Conservation (phyloP, 1,139 yeast species). For the Pneumocystis carinii region DNA sequence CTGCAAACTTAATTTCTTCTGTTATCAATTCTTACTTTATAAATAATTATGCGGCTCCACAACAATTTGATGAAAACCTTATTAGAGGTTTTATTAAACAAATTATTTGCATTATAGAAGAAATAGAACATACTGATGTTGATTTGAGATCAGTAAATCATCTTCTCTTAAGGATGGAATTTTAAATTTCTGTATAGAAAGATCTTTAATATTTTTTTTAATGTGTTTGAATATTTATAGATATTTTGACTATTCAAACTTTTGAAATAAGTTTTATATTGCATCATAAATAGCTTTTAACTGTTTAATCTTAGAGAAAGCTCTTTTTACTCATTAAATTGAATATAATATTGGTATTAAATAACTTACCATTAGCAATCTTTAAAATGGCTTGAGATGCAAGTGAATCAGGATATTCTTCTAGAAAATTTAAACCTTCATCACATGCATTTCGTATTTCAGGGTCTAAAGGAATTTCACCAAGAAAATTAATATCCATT, state of each 20-base stretch:
- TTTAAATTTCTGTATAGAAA: not conserved
- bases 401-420: conserved; percentile 77
- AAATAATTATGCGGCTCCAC: not conserved
- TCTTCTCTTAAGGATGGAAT: not conserved
- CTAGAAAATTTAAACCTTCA: conserved; percentile 72
- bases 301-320: conserved; percentile 13
- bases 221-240: not conserved
- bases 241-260: not conserved
- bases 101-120: not conserved
- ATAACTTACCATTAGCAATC: conserved; percentile 43
- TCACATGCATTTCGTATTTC: conserved; percentile 85
- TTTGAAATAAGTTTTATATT: not conserved
- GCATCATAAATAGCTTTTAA: conserved; percentile 6
- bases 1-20: not conserved
- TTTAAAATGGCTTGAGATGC: conserved; percentile 76
- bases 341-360: conserved; percentile 2
- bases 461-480: conserved; percentile 91
- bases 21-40: not conserved
- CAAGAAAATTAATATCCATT: conserved; percentile 59
- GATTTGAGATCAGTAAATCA: not conserved
- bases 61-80: not conserved
- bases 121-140: not conserved
- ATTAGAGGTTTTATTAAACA: not conserved
- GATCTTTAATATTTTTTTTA: not conserved
- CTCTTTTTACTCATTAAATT: conserved; percentile 16